Evolutionary conservation across 805 yeast genomes (phyloP).

Genomic region (Candida jianshihensis): DNA sequence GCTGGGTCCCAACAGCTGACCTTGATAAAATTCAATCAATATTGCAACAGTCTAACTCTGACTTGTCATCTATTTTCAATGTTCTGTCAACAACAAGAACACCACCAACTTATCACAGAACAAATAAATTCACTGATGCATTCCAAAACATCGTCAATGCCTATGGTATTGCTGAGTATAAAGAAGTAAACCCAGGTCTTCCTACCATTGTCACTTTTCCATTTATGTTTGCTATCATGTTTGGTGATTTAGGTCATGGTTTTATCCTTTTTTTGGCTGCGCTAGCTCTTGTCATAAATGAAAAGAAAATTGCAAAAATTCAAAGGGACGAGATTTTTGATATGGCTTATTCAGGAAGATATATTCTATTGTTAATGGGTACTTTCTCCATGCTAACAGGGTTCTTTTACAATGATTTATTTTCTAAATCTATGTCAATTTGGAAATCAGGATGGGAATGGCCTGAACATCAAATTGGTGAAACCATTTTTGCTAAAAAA

Average conservation of each 20-base stretch:
- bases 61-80: slow-evolving; percentile 47
- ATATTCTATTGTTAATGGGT: slow-evolving; percentile 89
- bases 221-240: slow-evolving; percentile 98
- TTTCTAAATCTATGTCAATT: slow-evolving; percentile 83
- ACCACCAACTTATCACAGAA: slow-evolving; percentile 92
- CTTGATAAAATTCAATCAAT: slow-evolving; percentile 51
- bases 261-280: slow-evolving; percentile 75
- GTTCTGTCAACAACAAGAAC: slow-evolving; percentile 59
- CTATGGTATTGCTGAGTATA: slow-evolving; percentile 87
- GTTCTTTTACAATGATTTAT: slow-evolving; percentile 84
- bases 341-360: slow-evolving; percentile 93
- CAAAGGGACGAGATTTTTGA: slow-evolving; percentile 90
- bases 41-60: slow-evolving; percentile 66
- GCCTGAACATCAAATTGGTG: slow-evolving; percentile 71
- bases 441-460: slow-evolving; percentile 90
- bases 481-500: slow-evolving; percentile 57
- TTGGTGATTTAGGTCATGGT: slow-evolving; percentile 98
- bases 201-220: slow-evolving; percentile 96
- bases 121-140: slow-evolving; percentile 88
- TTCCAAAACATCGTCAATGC: slow-evolving; percentile 94
- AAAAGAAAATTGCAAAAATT: slow-evolving; percentile 58
- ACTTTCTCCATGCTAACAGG: slow-evolving; percentile 94
- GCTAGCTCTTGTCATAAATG: slow-evolving; percentile 61
- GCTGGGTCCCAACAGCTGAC: slow-evolving; percentile 90
- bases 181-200: slow-evolving; percentile 93